Evolutionary conservation across 768 basidiomycete species (phyloP).

Genomic region (Lactarius trivialis): DNA sequence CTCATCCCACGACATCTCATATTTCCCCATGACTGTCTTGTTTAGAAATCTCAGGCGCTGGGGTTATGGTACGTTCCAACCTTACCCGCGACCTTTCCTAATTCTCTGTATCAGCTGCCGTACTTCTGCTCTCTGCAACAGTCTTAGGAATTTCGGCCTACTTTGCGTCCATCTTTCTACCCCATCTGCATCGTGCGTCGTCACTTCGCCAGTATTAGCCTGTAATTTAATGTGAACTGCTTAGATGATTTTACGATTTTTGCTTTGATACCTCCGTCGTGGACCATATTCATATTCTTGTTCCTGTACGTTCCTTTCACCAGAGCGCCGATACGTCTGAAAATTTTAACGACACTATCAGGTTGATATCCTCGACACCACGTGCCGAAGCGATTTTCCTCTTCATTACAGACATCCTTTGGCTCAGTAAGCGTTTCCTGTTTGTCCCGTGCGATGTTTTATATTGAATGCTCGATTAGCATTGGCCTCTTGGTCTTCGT

Average conservation of each 20-base stretch:
- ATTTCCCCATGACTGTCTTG: slow-evolving; percentile 17
- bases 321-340: background rate
- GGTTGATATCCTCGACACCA: slow-evolving; percentile 18
- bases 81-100: background rate
- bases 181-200: slow-evolving; percentile 16
- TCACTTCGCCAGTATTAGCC: background rate
- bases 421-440: slow-evolving; percentile 18
- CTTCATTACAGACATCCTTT: slow-evolving; percentile 20
- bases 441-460: background rate
- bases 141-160: slow-evolving; percentile 7
- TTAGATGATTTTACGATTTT: slow-evolving; percentile 23
- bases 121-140: slow-evolving; percentile 1
- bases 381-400: slow-evolving; percentile 17
- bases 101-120: slow-evolving; percentile 1
- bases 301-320: slow-evolving; percentile 15
- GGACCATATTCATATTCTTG: slow-evolving; percentile 21
- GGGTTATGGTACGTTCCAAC: slow-evolving; percentile 6
- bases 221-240: background rate
- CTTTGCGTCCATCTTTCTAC: slow-evolving; percentile 18
- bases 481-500: slow-evolving; percentile 22
- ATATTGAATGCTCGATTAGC: slow-evolving; percentile 3
- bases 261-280: slow-evolving; percentile 20
- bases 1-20: slow-evolving; percentile 2
- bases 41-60: slow-evolving; percentile 15
- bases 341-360: background rate